phyloP scores from a whole-genome alignment of 2,329 filamentous ascomycete genomes.

The Lasiodiplodia theobromae region DNA sequence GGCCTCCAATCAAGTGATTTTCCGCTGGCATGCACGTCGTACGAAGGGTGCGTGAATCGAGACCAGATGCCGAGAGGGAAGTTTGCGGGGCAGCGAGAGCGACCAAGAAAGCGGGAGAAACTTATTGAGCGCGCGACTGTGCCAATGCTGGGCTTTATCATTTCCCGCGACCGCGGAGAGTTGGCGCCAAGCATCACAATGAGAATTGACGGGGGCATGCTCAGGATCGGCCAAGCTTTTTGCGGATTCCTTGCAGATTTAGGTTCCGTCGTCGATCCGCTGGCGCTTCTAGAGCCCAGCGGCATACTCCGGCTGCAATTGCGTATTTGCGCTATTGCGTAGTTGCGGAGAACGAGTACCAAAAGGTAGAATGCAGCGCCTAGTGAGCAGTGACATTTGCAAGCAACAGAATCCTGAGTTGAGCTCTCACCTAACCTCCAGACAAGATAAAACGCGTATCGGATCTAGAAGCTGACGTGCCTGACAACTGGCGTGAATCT shows the following conservation, averaged over 20 bases:
- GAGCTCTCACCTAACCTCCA: not conserved
- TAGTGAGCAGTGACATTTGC: not conserved
- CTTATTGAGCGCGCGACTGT: not conserved
- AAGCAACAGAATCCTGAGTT: not conserved
- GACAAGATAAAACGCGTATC: not conserved
- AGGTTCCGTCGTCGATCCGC: not conserved
- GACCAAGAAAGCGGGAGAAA: not conserved
- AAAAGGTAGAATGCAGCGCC: not conserved
- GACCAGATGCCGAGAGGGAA: not conserved
- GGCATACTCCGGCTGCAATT: not conserved
- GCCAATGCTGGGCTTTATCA: not conserved
- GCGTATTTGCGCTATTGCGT: not conserved
- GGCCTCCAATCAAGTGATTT: not conserved
- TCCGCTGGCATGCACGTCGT: not conserved
- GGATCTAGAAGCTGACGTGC: conserved; percentile 2
- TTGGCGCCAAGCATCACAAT: not conserved
- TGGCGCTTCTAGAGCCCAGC: too few relatives aligned
- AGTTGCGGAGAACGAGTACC: not conserved
- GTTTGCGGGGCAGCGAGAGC: not conserved
- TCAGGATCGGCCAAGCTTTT: conserved; percentile 1
- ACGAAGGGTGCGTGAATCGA: not conserved
- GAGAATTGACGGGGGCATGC: not conserved
- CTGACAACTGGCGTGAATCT: not conserved
- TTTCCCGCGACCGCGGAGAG: not conserved
- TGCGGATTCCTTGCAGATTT: not conserved